Evolutionary conservation across 768 basidiomycete species (phyloP).

Genomic region (Trametes gibbosa): DNA sequence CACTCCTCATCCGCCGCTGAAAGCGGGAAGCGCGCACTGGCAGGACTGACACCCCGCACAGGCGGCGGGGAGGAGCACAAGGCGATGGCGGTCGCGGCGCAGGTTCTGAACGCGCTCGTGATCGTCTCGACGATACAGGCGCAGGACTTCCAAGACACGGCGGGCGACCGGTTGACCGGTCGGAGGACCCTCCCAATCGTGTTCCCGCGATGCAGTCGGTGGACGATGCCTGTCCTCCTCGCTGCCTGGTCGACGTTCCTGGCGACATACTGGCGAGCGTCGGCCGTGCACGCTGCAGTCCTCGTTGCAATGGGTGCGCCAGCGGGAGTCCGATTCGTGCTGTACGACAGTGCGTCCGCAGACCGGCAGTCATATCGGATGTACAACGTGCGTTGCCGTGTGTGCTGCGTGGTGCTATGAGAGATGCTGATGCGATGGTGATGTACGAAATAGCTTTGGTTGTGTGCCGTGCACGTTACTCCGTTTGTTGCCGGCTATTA

Average conservation of each 20-base stretch:
- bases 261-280: neutral
- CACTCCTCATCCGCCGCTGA: neutral
- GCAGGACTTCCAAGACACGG: conserved; percentile 12
- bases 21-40: no score
- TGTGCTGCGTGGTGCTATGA: neutral
- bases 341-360: neutral
- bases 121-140: conserved; percentile 14
- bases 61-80: neutral
- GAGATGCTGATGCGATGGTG: neutral
- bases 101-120: conserved; percentile 5
- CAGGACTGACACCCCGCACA: neutral
- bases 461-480: conserved; percentile 9
- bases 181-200: conserved; percentile 9
- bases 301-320: neutral
- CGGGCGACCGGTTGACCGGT: conserved; percentile 2
- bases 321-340: neutral
- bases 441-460: conserved; percentile 1
- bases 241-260: conserved; percentile 4
- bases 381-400: conserved; percentile 6
- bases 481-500: conserved; percentile 1
- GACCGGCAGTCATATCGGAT: conserved; percentile 2
- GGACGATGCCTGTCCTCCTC: neutral
- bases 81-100: neutral
- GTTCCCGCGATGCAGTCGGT: conserved; percentile 2
- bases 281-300: neutral